Conservation (phyloP, 306 rosid species). For the Fragaria ananassa region DNA sequence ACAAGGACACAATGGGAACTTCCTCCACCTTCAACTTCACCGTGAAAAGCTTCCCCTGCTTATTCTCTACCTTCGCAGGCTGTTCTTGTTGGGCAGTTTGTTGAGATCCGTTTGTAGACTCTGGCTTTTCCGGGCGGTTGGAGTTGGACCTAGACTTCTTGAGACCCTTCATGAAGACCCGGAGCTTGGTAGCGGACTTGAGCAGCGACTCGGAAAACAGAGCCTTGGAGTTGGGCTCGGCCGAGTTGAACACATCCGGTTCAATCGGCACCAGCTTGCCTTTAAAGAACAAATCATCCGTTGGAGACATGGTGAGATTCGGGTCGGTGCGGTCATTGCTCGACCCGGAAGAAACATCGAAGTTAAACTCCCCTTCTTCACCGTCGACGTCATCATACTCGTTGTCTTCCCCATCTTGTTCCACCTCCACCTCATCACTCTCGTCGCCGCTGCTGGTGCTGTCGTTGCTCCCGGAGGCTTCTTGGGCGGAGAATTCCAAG, state of each 20-base stretch:
- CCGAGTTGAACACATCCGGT: slow-evolving; percentile 37
- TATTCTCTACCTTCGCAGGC: not conserved
- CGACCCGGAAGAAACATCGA: slow-evolving; percentile 68
- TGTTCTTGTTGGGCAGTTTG: not conserved
- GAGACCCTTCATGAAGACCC: slow-evolving; percentile 74
- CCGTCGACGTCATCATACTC: slow-evolving; percentile 27
- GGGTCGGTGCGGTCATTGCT: slow-evolving; percentile 57
- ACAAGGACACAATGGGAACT: slow-evolving; percentile 76
- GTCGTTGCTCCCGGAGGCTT: not conserved
- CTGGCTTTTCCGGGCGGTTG: slow-evolving; percentile 30
- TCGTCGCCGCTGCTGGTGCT: slow-evolving; percentile 20
- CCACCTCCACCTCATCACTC: slow-evolving; percentile 11
- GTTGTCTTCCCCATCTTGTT: slow-evolving; percentile 19
- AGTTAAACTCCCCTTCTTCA: slow-evolving; percentile 62
- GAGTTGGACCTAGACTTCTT: slow-evolving; percentile 51
- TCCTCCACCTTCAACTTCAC: slow-evolving; percentile 84
- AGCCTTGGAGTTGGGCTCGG: slow-evolving; percentile 57
- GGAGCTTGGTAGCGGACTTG: slow-evolving; percentile 84
- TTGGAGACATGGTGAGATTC: slow-evolving; percentile 68
- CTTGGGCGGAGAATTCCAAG: slow-evolving; percentile 54
- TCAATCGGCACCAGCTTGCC: slow-evolving; percentile 72
- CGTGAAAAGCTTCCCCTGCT: slow-evolving; percentile 49
- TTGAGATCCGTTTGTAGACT: slow-evolving; percentile 23
- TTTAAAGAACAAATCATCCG: slow-evolving; percentile 66
- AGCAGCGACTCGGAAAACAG: slow-evolving; percentile 59